phyloP scores from a whole-genome alignment of 1,284 basidiomycete genomes.

The Mycena sp. region DNA sequence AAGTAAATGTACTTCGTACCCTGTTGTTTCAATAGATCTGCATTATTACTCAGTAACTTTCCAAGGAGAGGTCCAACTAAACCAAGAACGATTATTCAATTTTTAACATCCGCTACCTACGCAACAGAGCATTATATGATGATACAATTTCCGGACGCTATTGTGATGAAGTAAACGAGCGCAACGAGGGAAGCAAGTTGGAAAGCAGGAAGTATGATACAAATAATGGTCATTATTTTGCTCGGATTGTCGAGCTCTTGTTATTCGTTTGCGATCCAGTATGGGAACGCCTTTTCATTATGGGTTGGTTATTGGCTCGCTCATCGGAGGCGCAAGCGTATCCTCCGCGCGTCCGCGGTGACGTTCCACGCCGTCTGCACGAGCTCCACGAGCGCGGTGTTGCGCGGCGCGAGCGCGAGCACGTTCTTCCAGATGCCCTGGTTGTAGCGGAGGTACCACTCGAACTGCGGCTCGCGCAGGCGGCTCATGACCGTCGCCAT shows the following conservation, averaged over 20 bases:
- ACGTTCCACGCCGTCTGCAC: slow-evolving; percentile 62
- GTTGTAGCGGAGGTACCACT: slow-evolving; percentile 48
- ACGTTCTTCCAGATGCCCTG: slow-evolving; percentile 64
- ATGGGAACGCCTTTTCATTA: slow-evolving; percentile 11
- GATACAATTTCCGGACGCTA: slow-evolving; percentile 1
- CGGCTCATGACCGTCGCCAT: slow-evolving; percentile 61
- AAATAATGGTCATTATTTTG: slow-evolving; percentile 5
- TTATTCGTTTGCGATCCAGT: slow-evolving; percentile 18
- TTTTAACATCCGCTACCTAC: slow-evolving; percentile 11
- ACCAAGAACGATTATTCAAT: slow-evolving; percentile 11
- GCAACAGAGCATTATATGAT: slow-evolving; percentile 13
- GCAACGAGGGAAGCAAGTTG: background rate
- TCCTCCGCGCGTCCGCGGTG: slow-evolving; percentile 54
- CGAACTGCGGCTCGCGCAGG: slow-evolving; percentile 46
- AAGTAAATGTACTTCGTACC: slow-evolving; percentile 4
- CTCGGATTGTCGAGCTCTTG: background rate
- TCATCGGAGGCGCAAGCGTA: slow-evolving; percentile 37
- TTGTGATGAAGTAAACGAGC: background rate
- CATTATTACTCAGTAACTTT: background rate
- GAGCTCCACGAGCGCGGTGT: slow-evolving; percentile 49
- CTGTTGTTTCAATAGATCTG: slow-evolving; percentile 1
- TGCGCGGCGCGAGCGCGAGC: slow-evolving; percentile 53
- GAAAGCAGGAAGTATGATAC: slow-evolving; percentile 15
- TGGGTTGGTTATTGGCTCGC: background rate
- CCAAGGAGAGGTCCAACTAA: background rate